Percentiles rank a stretch among this genome's conserved stretches.
phyloP scores from a whole-genome alignment of 2,329 filamentous ascomycete species.

The Fusarium solani-melongenae region DNA sequence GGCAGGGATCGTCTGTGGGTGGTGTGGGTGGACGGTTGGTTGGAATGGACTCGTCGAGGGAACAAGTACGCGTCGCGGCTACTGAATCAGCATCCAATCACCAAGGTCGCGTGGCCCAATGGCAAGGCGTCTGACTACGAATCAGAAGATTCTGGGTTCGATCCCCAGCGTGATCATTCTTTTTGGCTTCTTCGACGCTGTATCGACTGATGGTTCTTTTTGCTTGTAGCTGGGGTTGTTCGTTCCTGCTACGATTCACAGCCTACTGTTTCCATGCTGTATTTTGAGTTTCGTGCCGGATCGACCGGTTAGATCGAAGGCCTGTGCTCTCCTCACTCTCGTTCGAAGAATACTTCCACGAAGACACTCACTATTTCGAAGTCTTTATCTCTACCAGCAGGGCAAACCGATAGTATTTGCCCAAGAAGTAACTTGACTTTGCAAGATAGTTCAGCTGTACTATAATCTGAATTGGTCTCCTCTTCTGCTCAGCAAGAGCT shows the following conservation, averaged over 20 bases:
- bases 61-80: background rate
- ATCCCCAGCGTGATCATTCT: conserved; percentile 40
- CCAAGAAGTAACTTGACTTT: background rate
- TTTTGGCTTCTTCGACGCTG: background rate
- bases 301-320: background rate
- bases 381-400: background rate
- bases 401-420: background rate
- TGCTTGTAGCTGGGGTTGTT: background rate
- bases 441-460: background rate
- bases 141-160: conserved; percentile 50
- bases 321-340: background rate
- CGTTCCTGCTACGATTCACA: background rate
- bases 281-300: background rate
- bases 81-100: background rate
- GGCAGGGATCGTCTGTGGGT: conserved; percentile 20
- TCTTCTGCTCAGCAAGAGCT: background rate
- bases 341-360: background rate
- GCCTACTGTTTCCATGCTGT: background rate
- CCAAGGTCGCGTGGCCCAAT: conserved; percentile 43
- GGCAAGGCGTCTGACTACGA: conserved; percentile 50
- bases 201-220: background rate
- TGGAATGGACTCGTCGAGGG: background rate
- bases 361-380: background rate
- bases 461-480: no score
- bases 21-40: background rate